A percentile compares a stretch with the other conserved stretches of the same genome.
Conservation (phyloP, 441 rosid genomes). For the Brassica balearica region DNA sequence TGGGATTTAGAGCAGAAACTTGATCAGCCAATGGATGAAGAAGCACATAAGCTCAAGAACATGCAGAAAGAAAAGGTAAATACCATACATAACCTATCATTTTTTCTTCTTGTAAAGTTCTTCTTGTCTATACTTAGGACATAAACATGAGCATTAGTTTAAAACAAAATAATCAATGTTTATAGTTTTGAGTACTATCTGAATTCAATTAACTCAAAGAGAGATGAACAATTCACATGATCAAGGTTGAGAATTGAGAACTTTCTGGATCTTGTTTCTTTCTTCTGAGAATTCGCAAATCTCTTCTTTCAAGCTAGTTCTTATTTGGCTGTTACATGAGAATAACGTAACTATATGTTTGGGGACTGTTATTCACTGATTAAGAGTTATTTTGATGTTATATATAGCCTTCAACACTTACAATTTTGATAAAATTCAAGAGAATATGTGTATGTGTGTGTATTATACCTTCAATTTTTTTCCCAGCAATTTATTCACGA, state of each 20-base stretch:
- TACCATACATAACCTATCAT: background rate
- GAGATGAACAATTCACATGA: background rate
- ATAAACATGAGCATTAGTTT: background rate
- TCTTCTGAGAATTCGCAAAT: background rate
- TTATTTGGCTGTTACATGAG: background rate
- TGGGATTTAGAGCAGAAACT: slow-evolving; percentile 97
- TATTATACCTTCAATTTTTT: background rate
- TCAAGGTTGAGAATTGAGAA: background rate
- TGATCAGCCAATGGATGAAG: slow-evolving; percentile 99
- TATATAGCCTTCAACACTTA: background rate
- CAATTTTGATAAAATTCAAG: background rate
- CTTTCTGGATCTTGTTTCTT: background rate
- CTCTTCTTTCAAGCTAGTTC: background rate
- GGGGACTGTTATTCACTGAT: background rate
- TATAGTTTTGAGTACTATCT: background rate
- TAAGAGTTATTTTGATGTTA: background rate
- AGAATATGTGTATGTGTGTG: background rate
- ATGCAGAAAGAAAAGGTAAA: slow-evolving; percentile 82
- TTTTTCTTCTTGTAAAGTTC: background rate
- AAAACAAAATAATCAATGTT: slow-evolving; percentile 4
- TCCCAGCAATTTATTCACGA: background rate
- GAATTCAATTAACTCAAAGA: background rate
- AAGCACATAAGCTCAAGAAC: slow-evolving; percentile 82
- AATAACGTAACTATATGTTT: background rate
- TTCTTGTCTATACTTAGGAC: background rate